Percentiles rank a stretch among this genome's conserved stretches.
Conservation (phyloP, 352 stramenopile genomes). For the Pythium plurisporium region DNA sequence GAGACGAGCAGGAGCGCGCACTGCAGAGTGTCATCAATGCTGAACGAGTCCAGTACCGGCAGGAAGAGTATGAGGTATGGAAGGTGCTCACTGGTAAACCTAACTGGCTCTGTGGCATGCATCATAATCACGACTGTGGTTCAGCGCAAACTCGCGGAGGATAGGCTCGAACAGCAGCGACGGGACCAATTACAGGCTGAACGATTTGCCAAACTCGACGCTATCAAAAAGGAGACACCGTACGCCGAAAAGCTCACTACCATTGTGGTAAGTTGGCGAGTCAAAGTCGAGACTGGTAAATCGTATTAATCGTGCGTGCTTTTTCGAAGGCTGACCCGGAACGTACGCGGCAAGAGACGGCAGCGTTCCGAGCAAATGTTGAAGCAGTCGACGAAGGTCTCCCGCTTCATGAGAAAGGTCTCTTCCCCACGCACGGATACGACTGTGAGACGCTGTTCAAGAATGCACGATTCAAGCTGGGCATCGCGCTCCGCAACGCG, state of each 20-base stretch:
- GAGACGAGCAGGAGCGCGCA: slow-evolving; percentile 29
- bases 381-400: slow-evolving; percentile 54
- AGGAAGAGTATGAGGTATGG: slow-evolving; percentile 49
- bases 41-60: slow-evolving; percentile 61
- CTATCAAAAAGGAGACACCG: slow-evolving; percentile 57
- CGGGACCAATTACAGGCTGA: slow-evolving; percentile 30
- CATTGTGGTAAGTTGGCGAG: slow-evolving; percentile 34
- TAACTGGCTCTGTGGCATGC: too few species aligned
- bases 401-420: slow-evolving; percentile 50
- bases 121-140: background rate
- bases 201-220: slow-evolving; percentile 41
- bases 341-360: slow-evolving; percentile 63
- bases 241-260: slow-evolving; percentile 60
- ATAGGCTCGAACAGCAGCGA: slow-evolving; percentile 30
- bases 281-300: background rate
- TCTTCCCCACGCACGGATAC: slow-evolving; percentile 73
- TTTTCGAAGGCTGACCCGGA: slow-evolving; percentile 52
- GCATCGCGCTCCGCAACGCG: slow-evolving; percentile 63
- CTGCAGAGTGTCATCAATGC: slow-evolving; percentile 44
- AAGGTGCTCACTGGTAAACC: too few species aligned
- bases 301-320: background rate
- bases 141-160: slow-evolving; percentile 51
- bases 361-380: slow-evolving; percentile 61
- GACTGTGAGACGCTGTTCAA: slow-evolving; percentile 76
- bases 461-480: slow-evolving; percentile 78